Base-by-base conservation (phyloP, 805 yeast genomes). In the Jamesozyma hellenica region DNA sequence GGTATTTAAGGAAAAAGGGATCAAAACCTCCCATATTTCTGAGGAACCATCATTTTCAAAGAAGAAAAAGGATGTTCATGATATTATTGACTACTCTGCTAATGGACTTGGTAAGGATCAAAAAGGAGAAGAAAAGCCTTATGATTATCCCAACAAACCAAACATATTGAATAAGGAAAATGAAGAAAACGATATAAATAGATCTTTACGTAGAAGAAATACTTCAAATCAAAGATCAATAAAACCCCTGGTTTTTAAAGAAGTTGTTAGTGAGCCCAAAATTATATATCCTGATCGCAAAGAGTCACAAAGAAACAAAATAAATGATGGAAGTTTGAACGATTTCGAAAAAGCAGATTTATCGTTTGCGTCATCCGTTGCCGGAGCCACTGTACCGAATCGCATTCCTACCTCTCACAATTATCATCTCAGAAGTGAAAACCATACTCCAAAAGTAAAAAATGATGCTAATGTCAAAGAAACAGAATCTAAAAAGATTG, bases 371-470 rank as follows among this genome's bases (percentile, higher is more conserved):
- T 19, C 33, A 9, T 11, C 14, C 25, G 51, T 46, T 34, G 61
- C 61, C 6, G 63, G 62, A 27, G 62, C 63, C 1, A 58, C 61
- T 13, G 28, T 56, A 11, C 62, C 63, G 7, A 50, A 46, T 12
- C 42, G 51, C 13, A 54, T 58, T 16, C 62, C 61, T 35, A 56
- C 60, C 8, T 58, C 63, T 8, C 45, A 50, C 34, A 53, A 56
- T 29, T 51, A 48, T 30, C 43, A 50, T 34, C 31, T 46, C 30
- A 49, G 55, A 41, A 39, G 42, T 26, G 34, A 14, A 25, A 36
- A 41, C 7, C 32, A 27, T 27, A 17, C 17, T 15, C 13, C 9
- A 14, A 27, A 34, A 10, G 21, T 10, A 5, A 26, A 27, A 17
- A 19, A 15, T 4, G 13, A 15, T 32, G n/a, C n/a, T n/a, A n/a